A percentile compares a stretch with the other conserved stretches of the same genome.
Evolutionary conservation across 805 yeast species (phyloP).

Genomic region (Clavispora vitiphila): DNA sequence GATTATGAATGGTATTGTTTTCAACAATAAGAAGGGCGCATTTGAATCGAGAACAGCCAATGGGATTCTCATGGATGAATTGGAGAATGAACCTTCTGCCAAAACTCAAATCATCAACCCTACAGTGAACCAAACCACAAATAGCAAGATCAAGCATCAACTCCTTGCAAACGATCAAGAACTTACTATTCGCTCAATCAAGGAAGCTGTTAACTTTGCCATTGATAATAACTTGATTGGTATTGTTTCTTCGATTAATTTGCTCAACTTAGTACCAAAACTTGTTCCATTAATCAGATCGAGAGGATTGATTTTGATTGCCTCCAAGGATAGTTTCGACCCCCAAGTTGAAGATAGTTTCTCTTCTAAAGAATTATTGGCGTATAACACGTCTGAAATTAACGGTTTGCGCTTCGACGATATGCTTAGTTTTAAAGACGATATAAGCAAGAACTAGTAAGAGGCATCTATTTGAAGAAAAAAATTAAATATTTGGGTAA

Average conservation of each 20-base stretch:
- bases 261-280: constrained; percentile 70
- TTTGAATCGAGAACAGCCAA: constrained; percentile 39
- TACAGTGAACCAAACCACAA: background rate
- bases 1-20: constrained; percentile 63
- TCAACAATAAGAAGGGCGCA: constrained; percentile 18
- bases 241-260: constrained; percentile 64
- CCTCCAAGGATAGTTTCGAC: constrained; percentile 40
- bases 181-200: constrained; percentile 57
- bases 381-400: constrained; percentile 41
- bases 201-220: constrained; percentile 79
- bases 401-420: constrained; percentile 67
- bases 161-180: constrained; percentile 31
- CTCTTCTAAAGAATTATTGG: constrained; percentile 28
- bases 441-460: constrained; percentile 5
- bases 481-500: background rate
- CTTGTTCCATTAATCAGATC: constrained; percentile 70
- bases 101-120: background rate
- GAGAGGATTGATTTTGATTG: constrained; percentile 81
- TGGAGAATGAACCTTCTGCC: constrained; percentile 2
- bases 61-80: constrained; percentile 31
- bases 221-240: constrained; percentile 82
- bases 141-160: constrained; percentile 12
- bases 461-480: too few relatives aligned
- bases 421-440: constrained; percentile 64
- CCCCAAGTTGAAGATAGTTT: constrained; percentile 18